Conservation (phyloP, 2,329 filamentous ascomycete genomes). For the Clonostachys rhizophaga region DNA sequence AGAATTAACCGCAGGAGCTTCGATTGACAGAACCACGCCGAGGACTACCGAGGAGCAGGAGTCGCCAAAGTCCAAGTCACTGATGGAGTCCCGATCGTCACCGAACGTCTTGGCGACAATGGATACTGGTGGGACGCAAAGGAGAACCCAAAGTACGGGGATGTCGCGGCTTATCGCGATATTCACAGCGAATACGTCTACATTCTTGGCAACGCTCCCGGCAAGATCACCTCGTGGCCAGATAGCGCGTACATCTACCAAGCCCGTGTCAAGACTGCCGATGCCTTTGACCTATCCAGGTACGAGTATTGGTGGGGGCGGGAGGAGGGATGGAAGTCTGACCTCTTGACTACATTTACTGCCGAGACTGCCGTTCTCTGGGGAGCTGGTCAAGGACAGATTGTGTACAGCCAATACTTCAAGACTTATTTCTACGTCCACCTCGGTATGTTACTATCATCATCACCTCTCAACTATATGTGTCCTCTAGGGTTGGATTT, state of each 20-base stretch:
- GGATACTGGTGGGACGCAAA: slow-evolving; percentile 29
- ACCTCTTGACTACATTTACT: slow-evolving; percentile 19
- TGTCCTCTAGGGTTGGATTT: background rate
- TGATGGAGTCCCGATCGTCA: slow-evolving; percentile 24
- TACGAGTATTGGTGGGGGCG: slow-evolving; percentile 36
- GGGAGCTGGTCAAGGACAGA: slow-evolving; percentile 28
- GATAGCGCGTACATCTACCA: slow-evolving; percentile 24
- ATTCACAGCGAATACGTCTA: slow-evolving; percentile 30
- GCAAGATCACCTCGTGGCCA: slow-evolving; percentile 11
- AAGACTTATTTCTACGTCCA: slow-evolving; percentile 28
- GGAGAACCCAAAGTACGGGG: slow-evolving; percentile 25
- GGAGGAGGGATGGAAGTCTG: slow-evolving; percentile 24
- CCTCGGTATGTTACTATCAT: background rate
- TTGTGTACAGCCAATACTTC: slow-evolving; percentile 26
- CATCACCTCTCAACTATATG: too few species aligned
- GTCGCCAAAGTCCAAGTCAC: slow-evolving; percentile 25
- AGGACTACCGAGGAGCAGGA: slow-evolving; percentile 26
- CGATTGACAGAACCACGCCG: slow-evolving; percentile 18
- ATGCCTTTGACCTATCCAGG: slow-evolving; percentile 25
- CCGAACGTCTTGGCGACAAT: slow-evolving; percentile 18
- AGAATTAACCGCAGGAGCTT: background rate
- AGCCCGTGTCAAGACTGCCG: slow-evolving; percentile 21
- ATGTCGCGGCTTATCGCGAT: slow-evolving; percentile 28
- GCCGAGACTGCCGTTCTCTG: slow-evolving; percentile 30
- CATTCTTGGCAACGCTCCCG: slow-evolving; percentile 29